phyloP scores from a whole-genome alignment of 2,329 filamentous ascomycete species.

The Tolypocladium pustulatum region DNA sequence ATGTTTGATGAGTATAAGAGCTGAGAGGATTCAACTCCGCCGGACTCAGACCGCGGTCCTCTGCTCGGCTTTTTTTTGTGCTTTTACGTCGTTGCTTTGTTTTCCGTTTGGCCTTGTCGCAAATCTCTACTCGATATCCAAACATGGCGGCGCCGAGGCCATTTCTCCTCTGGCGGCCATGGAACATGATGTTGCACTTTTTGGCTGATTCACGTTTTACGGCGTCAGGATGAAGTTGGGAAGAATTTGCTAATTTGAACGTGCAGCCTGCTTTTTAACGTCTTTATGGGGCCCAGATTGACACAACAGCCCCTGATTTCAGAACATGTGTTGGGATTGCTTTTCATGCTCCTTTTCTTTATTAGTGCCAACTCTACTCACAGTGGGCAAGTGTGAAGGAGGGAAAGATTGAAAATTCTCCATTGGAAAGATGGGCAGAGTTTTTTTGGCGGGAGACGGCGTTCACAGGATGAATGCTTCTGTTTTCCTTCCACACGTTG shows the following conservation, averaged over 20 bases:
- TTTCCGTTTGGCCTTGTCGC: slow-evolving; percentile 6
- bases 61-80: slow-evolving; percentile 16
- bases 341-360: neutral
- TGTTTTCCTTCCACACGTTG: neutral
- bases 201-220: neutral
- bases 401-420: neutral
- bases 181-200: neutral
- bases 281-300: neutral
- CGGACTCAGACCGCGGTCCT: slow-evolving; percentile 14
- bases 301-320: neutral
- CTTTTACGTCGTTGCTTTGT: slow-evolving; percentile 5
- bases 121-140: slow-evolving; percentile 7
- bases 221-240: neutral
- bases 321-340: neutral
- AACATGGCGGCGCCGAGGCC: slow-evolving; percentile 9
- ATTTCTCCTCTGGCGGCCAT: neutral
- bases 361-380: neutral
- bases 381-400: neutral
- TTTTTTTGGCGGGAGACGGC: neutral
- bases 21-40: slow-evolving; percentile 26
- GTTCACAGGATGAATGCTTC: neutral
- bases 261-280: neutral
- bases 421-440: neutral
- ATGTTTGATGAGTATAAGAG: slow-evolving; percentile 30
- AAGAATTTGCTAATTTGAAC: neutral